Conservation (phyloP, 805 yeast species). For the Hanseniaspora vineae region DNA sequence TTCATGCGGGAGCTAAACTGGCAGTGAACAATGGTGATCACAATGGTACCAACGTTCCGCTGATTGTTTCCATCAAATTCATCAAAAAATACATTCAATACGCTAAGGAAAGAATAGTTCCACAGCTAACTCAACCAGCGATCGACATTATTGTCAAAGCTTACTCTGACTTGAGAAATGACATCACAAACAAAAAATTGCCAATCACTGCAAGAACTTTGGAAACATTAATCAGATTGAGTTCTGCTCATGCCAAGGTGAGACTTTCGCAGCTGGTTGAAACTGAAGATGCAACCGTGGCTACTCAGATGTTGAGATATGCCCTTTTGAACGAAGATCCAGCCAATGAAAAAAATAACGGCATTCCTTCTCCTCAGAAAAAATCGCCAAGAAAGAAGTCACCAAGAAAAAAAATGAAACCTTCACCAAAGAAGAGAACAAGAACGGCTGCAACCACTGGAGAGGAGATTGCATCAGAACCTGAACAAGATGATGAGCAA, state of each 20-base stretch:
- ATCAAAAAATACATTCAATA: slow-evolving; percentile 87
- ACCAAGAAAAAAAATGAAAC: slow-evolving; percentile 22
- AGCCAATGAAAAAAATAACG: slow-evolving; percentile 15
- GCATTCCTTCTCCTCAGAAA: slow-evolving; percentile 8
- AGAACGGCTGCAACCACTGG: slow-evolving; percentile 8
- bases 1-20: slow-evolving; percentile 65
- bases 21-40: slow-evolving; percentile 24
- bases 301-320: slow-evolving; percentile 72
- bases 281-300: slow-evolving; percentile 68
- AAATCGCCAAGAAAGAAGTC: slow-evolving; percentile 20
- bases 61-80: slow-evolving; percentile 66
- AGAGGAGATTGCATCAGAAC: slow-evolving; percentile 25
- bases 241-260: slow-evolving; percentile 96
- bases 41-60: slow-evolving; percentile 25
- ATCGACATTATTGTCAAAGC: slow-evolving; percentile 67
- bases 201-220: slow-evolving; percentile 88
- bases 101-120: slow-evolving; percentile 78
- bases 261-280: slow-evolving; percentile 68
- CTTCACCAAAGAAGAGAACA: slow-evolving; percentile 5
- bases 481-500: slow-evolving; percentile 19
- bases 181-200: slow-evolving; percentile 86
- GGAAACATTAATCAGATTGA: slow-evolving; percentile 83
- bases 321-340: slow-evolving; percentile 48
- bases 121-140: slow-evolving; percentile 66
- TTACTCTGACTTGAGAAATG: slow-evolving; percentile 74